Base-by-base conservation (phyloP, 2,329 filamentous ascomycete species). In the Penicillium expansum region DNA sequence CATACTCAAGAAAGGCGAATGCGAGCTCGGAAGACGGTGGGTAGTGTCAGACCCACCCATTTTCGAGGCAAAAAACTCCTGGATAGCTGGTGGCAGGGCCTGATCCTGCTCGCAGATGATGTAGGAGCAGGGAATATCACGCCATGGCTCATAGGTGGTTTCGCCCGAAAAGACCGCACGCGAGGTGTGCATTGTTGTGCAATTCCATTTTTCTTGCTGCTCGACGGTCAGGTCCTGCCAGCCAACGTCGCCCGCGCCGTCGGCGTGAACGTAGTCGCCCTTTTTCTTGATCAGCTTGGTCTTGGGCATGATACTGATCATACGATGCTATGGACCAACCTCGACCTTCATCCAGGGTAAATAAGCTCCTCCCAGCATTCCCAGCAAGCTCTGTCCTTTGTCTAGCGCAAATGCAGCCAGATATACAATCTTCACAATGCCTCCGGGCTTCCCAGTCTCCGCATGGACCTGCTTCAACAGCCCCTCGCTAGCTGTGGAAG, bases 1-100 rank as follows among this genome's bases (percentile, higher is more conserved):
- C 63, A 65, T 71, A 33, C 71, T 75, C 61, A 78, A 56, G 59
- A 77, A 79, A 18, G 76, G 77, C 60, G 72, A 76, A 62, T 79
- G 77, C 1, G 72, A 70, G 18, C 65, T 66, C 47, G 72, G 68
- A 1, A 77, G 45, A 18, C 67, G 70, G 55, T 71, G 69, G 3
- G 71, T 67, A 32, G 63, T 65, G 18, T 71, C 59, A 1, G 70
- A 63, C 10, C 50, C 42, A 0, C 58, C 71, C 29, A 70, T 66
- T 16, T 55, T 65, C 7, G 57, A 56, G 6, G 67, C 63, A 66
- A 76, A 70, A 1, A 47, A 54, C 9, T 76, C 68, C 58, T 77
- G 74, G 4, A 65, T 55, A 3, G 48, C 22, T 9, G 58, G 48
- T 11, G 71, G 69, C 43, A 77, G 60, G 1, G 71, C 68, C n/a